phyloP scores from a whole-genome alignment of 2,329 filamentous ascomycete species.

The Trichophaea hybrida region DNA sequence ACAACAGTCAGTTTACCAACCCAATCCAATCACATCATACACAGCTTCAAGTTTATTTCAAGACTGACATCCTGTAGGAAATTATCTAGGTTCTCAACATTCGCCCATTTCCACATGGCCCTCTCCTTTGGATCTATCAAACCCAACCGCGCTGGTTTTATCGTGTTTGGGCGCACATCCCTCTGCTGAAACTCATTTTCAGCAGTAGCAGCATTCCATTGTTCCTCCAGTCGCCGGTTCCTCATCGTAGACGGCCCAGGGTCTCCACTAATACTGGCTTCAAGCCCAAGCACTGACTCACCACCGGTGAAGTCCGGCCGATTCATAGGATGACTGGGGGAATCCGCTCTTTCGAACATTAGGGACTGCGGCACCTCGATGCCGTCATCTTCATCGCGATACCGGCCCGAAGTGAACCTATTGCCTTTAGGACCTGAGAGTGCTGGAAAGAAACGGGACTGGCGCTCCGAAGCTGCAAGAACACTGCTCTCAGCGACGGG shows the following conservation, averaged over 20 bases:
- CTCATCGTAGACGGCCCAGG: constrained; percentile 8
- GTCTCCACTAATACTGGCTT: constrained; percentile 26
- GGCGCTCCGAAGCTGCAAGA: constrained; percentile 11
- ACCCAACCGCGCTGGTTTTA: constrained; percentile 20
- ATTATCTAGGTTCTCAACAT: constrained; percentile 74
- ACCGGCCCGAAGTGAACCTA: constrained; percentile 19
- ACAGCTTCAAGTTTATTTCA: constrained; percentile 10
- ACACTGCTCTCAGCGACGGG: constrained; percentile 5
- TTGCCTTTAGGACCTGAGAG: constrained; percentile 17
- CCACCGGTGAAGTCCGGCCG: not conserved
- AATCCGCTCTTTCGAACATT: constrained; percentile 29
- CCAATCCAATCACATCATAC: constrained; percentile 1
- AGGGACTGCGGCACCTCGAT: constrained; percentile 51
- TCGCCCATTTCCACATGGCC: constrained; percentile 86
- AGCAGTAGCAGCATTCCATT: constrained; percentile 35
- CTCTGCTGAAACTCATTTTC: constrained; percentile 12
- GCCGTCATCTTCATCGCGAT: constrained; percentile 37
- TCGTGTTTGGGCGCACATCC: constrained; percentile 17
- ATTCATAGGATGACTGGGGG: not conserved
- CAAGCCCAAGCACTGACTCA: not conserved
- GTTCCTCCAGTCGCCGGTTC: constrained; percentile 28
- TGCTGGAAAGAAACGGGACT: constrained; percentile 16
- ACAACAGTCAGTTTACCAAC: not conserved
- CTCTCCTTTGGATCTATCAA: constrained; percentile 51
- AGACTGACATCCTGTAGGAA: constrained; percentile 51